Base-by-base conservation (phyloP, 768 basidiomycete species). In the Astraeus odoratus region DNA sequence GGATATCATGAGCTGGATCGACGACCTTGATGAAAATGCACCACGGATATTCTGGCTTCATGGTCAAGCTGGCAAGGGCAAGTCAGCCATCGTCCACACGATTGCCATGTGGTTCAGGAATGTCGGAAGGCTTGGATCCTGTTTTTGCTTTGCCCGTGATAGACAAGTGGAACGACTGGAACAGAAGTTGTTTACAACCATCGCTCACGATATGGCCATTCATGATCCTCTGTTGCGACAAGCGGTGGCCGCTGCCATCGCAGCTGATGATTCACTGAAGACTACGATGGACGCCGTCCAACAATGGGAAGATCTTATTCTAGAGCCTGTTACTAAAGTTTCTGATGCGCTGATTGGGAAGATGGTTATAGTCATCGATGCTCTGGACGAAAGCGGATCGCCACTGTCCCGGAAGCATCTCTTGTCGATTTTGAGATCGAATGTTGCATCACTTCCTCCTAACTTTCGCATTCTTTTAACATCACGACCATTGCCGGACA, bases 281-380 rank as follows among this genome's bases (percentile, higher is more conserved):
- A 25, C 24, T 6, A 45, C 37, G 2, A 5, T 5, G 1, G 33
- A 36, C 24, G 37, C 39, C 18, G 9, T 13, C 2, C 22, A 39
- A 22, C 44, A 45, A n/a, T 42, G 27, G 41, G 26, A 42, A 26
- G 27, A 42, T 8, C 41, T 42, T 42, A 8, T 42, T 3, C 2
- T 18, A 12, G 27, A 27, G 19, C 41, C 41, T 1, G 23, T 42
- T 8, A 4, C 1, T 8, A 31, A 33, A 26, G 13, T 30, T 13
- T 42, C 27, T 9, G 26, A 12, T 18, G 19, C 23, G 9, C 19
- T 22, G 8, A 26, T 1, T 8, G 18, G 18, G 7, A 23, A 56
- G 20, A 46, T 62, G 12, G 30, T 59, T 12, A 42, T 59, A 20
- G 35, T 63, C 26, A 54, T 61, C 24, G 62, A 63, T 29, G 61